Base-by-base conservation (phyloP, 2,329 filamentous ascomycete species). In the Plenodomus biglobosus region DNA sequence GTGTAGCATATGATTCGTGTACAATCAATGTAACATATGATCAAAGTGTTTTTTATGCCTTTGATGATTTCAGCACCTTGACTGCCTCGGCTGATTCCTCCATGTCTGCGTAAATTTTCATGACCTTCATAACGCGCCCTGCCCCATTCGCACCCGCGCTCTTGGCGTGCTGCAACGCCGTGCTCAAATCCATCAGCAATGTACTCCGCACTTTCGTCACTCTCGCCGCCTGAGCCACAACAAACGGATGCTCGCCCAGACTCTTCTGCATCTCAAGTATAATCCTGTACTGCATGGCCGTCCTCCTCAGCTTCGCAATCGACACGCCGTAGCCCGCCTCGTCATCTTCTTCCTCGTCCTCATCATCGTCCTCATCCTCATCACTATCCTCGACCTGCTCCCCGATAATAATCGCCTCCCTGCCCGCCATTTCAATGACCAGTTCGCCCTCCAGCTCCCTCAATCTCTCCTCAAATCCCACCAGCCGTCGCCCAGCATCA, bases 401-500 rank as follows among this genome's bases (percentile, higher is more conserved):
- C 7, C 40, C 50, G 10, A 42, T 24, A n/a, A 50, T 50, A 38
- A 48, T 55, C 6, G 51, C 30, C 34, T 56, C 44, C 40, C 60
- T 62, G 8, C 53, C 58, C 21, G 52, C 42, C 13, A 50, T 58
- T 40, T 64, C 79, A 19, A 90, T 75, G 38, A 83, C 80, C 20
- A 92, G 70, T 27, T 77, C 75, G 35, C 79, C 80, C 66, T 92
- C 88, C 38, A 92, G 68, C 44, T 81, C 79, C 5, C 76, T 74
- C 32, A 90, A 63, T 45, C 85, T 69, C 52, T 84, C 83, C 44
- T 87, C 83, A 16, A 87, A 72, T 66, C 90, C 87, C 21, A 92
- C 66, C 75, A 92, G 78, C 58, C 53, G 54, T 58, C 80, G 74
- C n/a, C 80, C 83, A 10, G 81, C 57, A 58, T 87, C 83, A 36